Evolutionary conservation across 257 asterid genomes (phyloP).

Genomic region (Lithospermum erythrorhizon): DNA sequence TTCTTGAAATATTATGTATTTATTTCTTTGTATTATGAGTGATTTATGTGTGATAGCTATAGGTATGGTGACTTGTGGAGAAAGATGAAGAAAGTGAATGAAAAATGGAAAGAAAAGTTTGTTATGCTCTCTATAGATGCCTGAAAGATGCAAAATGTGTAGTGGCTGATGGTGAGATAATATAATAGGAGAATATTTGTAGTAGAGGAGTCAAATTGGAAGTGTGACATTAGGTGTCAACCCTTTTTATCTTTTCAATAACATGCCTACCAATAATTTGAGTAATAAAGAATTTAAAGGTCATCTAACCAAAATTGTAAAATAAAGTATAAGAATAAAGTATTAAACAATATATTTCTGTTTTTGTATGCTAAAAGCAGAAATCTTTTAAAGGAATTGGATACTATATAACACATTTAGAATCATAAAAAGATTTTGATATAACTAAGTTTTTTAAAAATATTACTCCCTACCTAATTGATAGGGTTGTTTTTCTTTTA

Average conservation of each 20-base stretch:
- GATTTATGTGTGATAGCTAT: conserved; percentile 1
- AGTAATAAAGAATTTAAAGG: not conserved
- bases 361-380: no score
- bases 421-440: no score
- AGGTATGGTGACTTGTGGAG: conserved; percentile 2
- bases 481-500: no score
- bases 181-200: not conserved
- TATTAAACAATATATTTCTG: no score
- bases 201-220: not conserved
- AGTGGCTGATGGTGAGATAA: conserved; percentile 2
- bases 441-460: no score
- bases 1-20: not conserved
- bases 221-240: conserved; percentile 12
- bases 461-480: no score
- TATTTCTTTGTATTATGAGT: not conserved
- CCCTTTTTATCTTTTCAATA: not conserved
- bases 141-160: conserved; percentile 16
- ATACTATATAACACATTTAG: no score
- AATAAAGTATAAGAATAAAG: no score
- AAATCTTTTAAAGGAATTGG: no score
- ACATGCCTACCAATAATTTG: conserved; percentile 3
- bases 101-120: not conserved
- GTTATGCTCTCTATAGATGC: conserved; percentile 13
- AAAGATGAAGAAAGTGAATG: not conserved
- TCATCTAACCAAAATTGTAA: no score